phyloP scores from a whole-genome alignment of 352 stramenopile genomes.

The Pythium myriotylum region DNA sequence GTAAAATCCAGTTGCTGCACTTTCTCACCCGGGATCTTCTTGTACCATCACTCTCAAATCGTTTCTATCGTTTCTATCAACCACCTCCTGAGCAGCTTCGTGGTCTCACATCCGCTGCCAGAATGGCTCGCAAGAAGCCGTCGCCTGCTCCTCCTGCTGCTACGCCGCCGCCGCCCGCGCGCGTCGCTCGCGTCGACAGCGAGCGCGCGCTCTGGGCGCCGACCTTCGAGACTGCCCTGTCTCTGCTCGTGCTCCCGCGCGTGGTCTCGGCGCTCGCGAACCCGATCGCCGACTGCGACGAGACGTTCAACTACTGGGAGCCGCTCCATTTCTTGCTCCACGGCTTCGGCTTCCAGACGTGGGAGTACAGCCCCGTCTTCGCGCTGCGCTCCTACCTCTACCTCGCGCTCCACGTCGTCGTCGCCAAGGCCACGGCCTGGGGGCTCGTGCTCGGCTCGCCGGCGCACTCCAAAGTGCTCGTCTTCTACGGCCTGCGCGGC shows the following conservation, averaged over 20 bases:
- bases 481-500: conserved; percentile 92
- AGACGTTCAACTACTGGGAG: conserved; percentile 99
- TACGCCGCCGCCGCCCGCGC: no score
- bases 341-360: conserved; percentile 90
- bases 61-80: no score
- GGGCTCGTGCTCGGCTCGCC: conserved; percentile 42
- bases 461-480: conserved; percentile 60
- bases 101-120: no score
- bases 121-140: no score
- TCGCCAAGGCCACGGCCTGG: conserved; percentile 48
- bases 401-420: conserved; percentile 62
- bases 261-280: conserved; percentile 62
- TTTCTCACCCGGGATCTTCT: no score
- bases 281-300: conserved; percentile 97
- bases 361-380: conserved; percentile 92
- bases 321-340: conserved; percentile 97
- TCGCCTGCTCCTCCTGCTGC: no score
- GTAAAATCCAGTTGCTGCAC: no score
- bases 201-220: conserved; percentile 63
- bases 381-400: conserved; percentile 97
- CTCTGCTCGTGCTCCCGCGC: conserved; percentile 66
- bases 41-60: no score
- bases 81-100: no score
- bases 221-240: conserved; percentile 60
- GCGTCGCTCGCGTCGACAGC: neutral